Conservation (phyloP, 352 stramenopile genomes). For the Pythium chondricola region DNA sequence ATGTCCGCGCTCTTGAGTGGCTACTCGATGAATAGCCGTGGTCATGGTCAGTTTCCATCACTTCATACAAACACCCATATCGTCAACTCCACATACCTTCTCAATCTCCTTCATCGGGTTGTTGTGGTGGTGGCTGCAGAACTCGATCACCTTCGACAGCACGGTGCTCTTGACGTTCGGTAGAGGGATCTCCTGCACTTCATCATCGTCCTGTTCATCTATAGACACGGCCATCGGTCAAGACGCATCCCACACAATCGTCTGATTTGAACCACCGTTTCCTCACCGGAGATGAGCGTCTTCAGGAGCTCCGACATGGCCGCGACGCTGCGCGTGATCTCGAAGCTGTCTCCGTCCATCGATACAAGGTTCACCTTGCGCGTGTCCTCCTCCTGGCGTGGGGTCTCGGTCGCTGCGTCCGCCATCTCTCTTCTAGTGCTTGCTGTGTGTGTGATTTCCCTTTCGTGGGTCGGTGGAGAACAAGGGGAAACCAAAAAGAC, state of each 20-base stretch:
- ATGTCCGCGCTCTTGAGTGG: slow-evolving; percentile 98
- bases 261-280: neutral
- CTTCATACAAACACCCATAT: slow-evolving; percentile 3
- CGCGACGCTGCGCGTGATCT: slow-evolving; percentile 90
- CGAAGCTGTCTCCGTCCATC: slow-evolving; percentile 96
- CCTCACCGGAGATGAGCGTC: slow-evolving; percentile 92
- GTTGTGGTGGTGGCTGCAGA: slow-evolving; percentile 93
- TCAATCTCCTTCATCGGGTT: slow-evolving; percentile 99
- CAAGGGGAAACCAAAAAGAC: too few relatives aligned
- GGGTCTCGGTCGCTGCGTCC: slow-evolving; percentile 37
- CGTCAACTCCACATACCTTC: slow-evolving; percentile 72
- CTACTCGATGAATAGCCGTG: slow-evolving; percentile 19
- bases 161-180: slow-evolving; percentile 97
- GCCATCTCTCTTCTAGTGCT: slow-evolving; percentile 43
- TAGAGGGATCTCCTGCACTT: slow-evolving; percentile 95
- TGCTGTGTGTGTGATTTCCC: neutral
- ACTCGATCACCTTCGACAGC: slow-evolving; percentile 97
- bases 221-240: slow-evolving; percentile 1
- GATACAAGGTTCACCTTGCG: slow-evolving; percentile 84
- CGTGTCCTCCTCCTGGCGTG: slow-evolving; percentile 62
- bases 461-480: too few relatives aligned
- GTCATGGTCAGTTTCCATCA: slow-evolving; percentile 2
- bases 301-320: slow-evolving; percentile 98
- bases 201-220: slow-evolving; percentile 94
- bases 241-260: neutral